Base-by-base conservation (phyloP, 2,329 filamentous ascomycete species). In the Cytospora mali region DNA sequence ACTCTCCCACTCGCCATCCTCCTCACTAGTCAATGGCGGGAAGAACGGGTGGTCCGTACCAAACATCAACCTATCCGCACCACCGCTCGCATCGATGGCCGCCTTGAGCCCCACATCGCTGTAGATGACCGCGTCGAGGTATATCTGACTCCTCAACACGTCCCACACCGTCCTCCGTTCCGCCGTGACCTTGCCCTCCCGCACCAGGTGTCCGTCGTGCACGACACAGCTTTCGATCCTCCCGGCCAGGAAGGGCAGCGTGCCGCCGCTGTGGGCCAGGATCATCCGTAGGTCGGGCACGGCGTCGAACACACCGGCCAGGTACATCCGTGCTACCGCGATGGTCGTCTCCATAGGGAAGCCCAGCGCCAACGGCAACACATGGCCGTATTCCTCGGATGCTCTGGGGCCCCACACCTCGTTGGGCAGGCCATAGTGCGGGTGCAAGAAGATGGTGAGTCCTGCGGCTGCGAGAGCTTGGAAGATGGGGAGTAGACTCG, bases 301-400 rank as follows among this genome's bases (percentile, higher is more conserved):
- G 11, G 84, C 81, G 73, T 96, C 92, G 74, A 95, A 97, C 0
- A 96, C 90, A 0, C 92, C 91, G 0, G 89, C 85, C n/a, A 97
- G 79, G 59, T 92, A 88, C 92, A 97, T 96, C 53, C 93, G 82
- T 4, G 91, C 87, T 2, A 97, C 88, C 0, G 93, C 92, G 69
- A 97, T 94, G 1, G 93, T 97, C 0, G 93, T 97, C 76, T 97
- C 93, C 68, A 97, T 85, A 0, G 93, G 93, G 72, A 97, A 97
- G 0, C 93, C 93, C 4, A 97, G 79, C 0, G 92, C 91, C 0
- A 97, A 79, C 0, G 93, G 91, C 2, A 97, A 81, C 0, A 97
- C 92, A 73, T 97, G 93, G 0, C 93, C 93, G 72, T 96, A 97
- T 64, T 89, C 88, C 25, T 78, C 80, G 48, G 75, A 79, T 0